phyloP scores from a whole-genome alignment of 164 flowering plant species.

The Echeveria elegans region DNA sequence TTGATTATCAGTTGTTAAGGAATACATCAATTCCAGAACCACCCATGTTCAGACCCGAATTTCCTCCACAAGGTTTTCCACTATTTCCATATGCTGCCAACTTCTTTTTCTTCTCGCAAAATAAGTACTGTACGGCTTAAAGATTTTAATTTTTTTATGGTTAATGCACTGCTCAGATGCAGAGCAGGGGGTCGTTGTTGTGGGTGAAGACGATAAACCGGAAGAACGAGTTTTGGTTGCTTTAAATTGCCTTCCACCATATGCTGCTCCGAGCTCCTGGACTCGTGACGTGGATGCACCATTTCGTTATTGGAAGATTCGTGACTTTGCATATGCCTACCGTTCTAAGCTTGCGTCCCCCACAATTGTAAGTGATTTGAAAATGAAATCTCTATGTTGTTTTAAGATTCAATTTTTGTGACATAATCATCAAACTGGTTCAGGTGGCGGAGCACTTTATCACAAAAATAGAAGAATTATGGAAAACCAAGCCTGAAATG shows the following conservation, averaged over 20 bases:
- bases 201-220: constrained; percentile 58
- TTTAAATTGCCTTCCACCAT: constrained; percentile 68
- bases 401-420: background rate
- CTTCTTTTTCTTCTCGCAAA: background rate
- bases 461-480: constrained; percentile 51
- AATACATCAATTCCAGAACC: constrained; percentile 74
- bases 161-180: constrained; percentile 31
- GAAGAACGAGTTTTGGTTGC: constrained; percentile 56
- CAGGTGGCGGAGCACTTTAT: constrained; percentile 85
- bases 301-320: constrained; percentile 84
- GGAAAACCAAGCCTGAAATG: constrained; percentile 44
- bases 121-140: background rate
- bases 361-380: constrained; percentile 35
- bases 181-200: constrained; percentile 39
- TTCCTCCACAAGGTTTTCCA: constrained; percentile 75
- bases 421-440: background rate
- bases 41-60: constrained; percentile 94
- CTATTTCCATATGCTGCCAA: background rate
- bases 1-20: constrained; percentile 47
- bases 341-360: constrained; percentile 59
- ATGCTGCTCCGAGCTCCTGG: constrained; percentile 44
- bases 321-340: constrained; percentile 90
- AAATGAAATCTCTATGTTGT: background rate
- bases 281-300: constrained; percentile 23
- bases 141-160: background rate